Evolutionary conservation across 208 protist species (phyloP), one percentile per base, ranked within the genome.

Genomic region (Novymonas esmeraldas): DNA sequence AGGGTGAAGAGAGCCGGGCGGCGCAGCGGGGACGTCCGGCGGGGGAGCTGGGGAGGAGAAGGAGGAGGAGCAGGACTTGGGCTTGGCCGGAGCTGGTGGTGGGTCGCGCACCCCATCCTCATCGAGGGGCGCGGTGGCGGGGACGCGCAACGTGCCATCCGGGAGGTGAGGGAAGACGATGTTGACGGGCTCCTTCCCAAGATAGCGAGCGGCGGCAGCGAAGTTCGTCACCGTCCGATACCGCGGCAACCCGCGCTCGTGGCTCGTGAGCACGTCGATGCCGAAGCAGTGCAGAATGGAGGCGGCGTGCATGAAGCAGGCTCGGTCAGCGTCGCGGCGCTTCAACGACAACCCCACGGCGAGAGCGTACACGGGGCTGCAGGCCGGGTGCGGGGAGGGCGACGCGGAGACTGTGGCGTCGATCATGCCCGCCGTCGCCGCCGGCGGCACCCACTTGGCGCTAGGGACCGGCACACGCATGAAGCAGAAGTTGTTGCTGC

Each of bases 281-380:
- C 78, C 87, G 34, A 73, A 54, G 1, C 28, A 39, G 18, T 80
- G 45, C 11, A 95, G 72, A 26, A 95, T 42, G 29, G 79, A 69
- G 3, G 82, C 87, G 38, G 90, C 90, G 72, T 96, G 90, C 6
- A 96, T 6, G 67, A 79, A 94, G 66, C 90, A 96, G 44, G 77
- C 71, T 10, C 90, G 72, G 52, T 90, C 82, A 2, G 90, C 90
- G 64, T 96, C 90, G 55, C 86, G 85, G 63, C 90, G 89, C 64
- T 93, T 92, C 20, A 96, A 75, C 10, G 84, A 81, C 6, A 91
- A 66, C 28, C 90, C 90, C 22, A 92, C 44, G 13, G 86, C 90
- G 6, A 94, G 48, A 10, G 70, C 51, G 48, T 82, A 73, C 16
- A 48, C 38, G 14, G 62, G 49, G 14, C 36, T 41, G 9, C 20